phyloP scores from a whole-genome alignment of 2,329 filamentous ascomycete species.

The Sporothrix protearum region DNA sequence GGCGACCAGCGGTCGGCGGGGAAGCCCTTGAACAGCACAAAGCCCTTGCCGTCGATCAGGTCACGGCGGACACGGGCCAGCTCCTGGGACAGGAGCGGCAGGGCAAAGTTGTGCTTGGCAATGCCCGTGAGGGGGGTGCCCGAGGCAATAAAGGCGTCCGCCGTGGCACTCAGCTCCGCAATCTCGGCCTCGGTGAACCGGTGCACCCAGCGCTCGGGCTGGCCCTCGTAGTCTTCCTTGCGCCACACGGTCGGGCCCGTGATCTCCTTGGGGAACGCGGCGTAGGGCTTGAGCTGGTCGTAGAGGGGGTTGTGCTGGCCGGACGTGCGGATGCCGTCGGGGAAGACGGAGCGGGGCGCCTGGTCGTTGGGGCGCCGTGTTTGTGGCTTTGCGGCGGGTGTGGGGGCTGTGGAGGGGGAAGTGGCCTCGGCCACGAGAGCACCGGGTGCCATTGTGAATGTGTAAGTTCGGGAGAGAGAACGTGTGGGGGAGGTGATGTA shows the following conservation, averaged over 20 bases:
- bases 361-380: constrained; percentile 34
- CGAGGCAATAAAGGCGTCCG: constrained; percentile 65
- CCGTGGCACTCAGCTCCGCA: constrained; percentile 60
- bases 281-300: constrained; percentile 62
- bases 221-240: constrained; percentile 58
- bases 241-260: constrained; percentile 70
- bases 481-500: neutral
- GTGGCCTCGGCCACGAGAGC: constrained; percentile 25
- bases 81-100: constrained; percentile 40
- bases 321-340: constrained; percentile 51
- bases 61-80: constrained; percentile 41
- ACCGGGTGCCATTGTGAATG: constrained; percentile 27
- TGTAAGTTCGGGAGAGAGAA: neutral
- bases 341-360: constrained; percentile 41
- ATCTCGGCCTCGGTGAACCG: constrained; percentile 64
- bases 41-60: constrained; percentile 75
- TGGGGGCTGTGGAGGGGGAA: neutral
- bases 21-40: constrained; percentile 84
- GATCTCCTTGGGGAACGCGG: constrained; percentile 67
- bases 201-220: constrained; percentile 70
- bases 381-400: constrained; percentile 14
- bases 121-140: constrained; percentile 69
- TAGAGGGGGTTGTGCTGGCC: constrained; percentile 71
- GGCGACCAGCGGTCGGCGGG: constrained; percentile 72
- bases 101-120: constrained; percentile 42